phyloP scores from a whole-genome alignment of 2,329 filamentous ascomycete species.

The Pyrenochaeta sp. region DNA sequence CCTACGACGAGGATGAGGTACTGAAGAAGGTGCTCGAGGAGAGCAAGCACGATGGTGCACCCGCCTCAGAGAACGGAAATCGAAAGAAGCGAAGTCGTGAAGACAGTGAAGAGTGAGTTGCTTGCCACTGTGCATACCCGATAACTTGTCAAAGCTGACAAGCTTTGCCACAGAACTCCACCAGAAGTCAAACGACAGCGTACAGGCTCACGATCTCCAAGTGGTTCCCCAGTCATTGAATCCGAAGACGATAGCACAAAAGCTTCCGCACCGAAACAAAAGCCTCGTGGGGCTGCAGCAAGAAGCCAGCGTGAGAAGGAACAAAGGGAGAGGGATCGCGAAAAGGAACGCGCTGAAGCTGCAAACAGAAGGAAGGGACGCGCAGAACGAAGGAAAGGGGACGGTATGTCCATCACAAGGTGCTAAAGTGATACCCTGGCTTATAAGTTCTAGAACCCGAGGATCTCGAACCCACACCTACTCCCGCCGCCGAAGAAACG shows the following conservation, averaged over 20 bases:
- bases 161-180: conserved; percentile 66
- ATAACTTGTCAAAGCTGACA: conserved; percentile 32
- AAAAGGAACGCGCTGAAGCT: conserved; percentile 76
- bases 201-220: conserved; percentile 65
- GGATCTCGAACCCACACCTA: conserved; percentile 32
- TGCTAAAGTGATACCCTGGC: conserved; percentile 24
- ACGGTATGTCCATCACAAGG: conserved; percentile 65
- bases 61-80: conserved; percentile 62
- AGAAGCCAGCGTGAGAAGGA: conserved; percentile 67
- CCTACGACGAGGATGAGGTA: conserved; percentile 94
- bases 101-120: conserved; percentile 90
- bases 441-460: conserved; percentile 42
- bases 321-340: conserved; percentile 72
- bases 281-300: conserved; percentile 56
- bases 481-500: conserved; percentile 37
- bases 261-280: conserved; percentile 54
- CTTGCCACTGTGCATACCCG: conserved; percentile 11
- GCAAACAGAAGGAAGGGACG: conserved; percentile 82
- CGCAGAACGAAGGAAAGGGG: conserved; percentile 79
- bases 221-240: conserved; percentile 64
- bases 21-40: conserved; percentile 90
- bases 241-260: conserved; percentile 73
- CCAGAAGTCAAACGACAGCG: conserved; percentile 81
- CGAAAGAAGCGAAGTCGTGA: conserved; percentile 86
- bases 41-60: conserved; percentile 81